Evolutionary conservation across 331 rosid species (phyloP).

Genomic region (Prunus yedoensis): DNA sequence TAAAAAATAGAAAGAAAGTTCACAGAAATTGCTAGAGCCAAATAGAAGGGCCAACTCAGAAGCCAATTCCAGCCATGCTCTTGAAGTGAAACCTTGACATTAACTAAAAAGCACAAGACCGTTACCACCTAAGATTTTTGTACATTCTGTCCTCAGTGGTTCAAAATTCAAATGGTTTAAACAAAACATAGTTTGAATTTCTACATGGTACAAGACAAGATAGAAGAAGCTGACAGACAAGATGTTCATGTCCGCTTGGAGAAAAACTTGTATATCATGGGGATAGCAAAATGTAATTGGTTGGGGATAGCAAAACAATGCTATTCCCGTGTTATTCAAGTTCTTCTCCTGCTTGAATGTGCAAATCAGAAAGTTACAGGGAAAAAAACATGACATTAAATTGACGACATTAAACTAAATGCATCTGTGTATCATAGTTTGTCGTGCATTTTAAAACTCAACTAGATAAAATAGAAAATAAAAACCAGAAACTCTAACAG

Average conservation of each 20-base stretch:
- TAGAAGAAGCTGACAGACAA: not conserved
- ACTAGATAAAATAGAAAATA: not conserved
- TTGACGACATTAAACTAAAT: too few relatives aligned
- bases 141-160: not conserved
- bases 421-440: not conserved
- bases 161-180: too few relatives aligned
- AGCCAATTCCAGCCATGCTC: conserved; percentile 4
- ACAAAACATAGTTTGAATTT: too few relatives aligned
- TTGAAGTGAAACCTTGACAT: not conserved
- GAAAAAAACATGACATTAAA: not conserved
- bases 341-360: too few relatives aligned
- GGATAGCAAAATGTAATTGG: too few relatives aligned
- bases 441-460: not conserved
- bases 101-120: not conserved
- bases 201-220: not conserved
- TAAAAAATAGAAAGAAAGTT: not conserved
- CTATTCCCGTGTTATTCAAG: too few relatives aligned
- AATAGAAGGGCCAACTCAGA: conserved; percentile 1
- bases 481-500: not conserved
- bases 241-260: too few relatives aligned
- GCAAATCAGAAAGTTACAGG: not conserved
- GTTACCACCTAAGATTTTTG: not conserved
- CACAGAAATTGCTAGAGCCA: not conserved
- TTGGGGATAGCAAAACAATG: too few relatives aligned
- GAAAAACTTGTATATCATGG: too few relatives aligned